These are phyloP conservation scores for Papiliotrema laurentii DNA, from an alignment of 1,284 basidiomycete genomes.

Conservation along the genomic window DNA sequence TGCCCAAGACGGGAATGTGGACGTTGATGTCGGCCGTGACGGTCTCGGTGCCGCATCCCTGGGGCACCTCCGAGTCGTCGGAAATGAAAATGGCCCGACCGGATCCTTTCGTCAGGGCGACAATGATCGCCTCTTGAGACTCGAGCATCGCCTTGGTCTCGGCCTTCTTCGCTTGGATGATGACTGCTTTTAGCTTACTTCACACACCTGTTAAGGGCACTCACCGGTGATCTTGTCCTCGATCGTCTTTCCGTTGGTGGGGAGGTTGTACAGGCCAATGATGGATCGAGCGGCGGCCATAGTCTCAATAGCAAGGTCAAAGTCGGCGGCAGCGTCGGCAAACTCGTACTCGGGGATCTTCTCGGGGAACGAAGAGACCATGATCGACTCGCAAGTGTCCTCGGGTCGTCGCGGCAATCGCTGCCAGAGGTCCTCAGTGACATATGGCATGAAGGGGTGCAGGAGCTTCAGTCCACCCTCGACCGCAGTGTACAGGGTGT, in stretches of 20 bases:
- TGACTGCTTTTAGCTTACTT: constrained; percentile 58
- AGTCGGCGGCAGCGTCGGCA: constrained; percentile 70
- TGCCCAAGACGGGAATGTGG: constrained; percentile 81
- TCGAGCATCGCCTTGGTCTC: constrained; percentile 63
- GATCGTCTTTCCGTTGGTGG: constrained; percentile 61
- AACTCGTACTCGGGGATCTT: constrained; percentile 58
- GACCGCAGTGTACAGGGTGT: constrained; percentile 92
- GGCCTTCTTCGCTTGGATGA: constrained; percentile 67
- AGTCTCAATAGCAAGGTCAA: constrained; percentile 79
- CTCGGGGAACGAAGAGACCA: constrained; percentile 79
- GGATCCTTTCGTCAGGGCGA: constrained; percentile 84
- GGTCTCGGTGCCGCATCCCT: constrained; percentile 80
- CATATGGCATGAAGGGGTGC: constrained; percentile 99
- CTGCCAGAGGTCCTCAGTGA: constrained; percentile 99
- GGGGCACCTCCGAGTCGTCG: constrained; percentile 60
- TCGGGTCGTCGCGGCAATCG: constrained; percentile 78
- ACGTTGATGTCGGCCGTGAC: constrained; percentile 71
- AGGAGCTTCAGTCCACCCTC: constrained; percentile 84
- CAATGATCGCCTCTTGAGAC: constrained; percentile 68
- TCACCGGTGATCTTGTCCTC: constrained; percentile 47
- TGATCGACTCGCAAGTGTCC: constrained; percentile 80
- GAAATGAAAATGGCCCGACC: constrained; percentile 64
- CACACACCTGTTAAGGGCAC: constrained; percentile 1
- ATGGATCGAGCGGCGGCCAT: constrained; percentile 79
- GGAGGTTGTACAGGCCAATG: constrained; percentile 85